A percentile compares a stretch with the other conserved stretches of the same genome.
Evolutionary conservation across 176 grass and related monocot genomes (phyloP).

Genomic region (Eleusine coracana): DNA sequence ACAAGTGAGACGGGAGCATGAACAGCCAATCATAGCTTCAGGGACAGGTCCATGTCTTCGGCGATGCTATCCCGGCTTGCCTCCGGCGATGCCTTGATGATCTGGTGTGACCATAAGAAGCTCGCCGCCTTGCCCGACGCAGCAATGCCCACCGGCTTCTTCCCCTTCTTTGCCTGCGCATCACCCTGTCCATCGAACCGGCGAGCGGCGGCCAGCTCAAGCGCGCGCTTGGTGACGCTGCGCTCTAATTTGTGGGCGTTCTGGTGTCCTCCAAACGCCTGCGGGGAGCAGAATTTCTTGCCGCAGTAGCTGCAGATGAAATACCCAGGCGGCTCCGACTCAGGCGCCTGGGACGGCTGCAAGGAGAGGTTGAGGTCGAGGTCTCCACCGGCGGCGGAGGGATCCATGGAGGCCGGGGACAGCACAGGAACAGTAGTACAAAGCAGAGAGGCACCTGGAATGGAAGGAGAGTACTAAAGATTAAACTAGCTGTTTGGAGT

Average conservation of each 20-base stretch:
- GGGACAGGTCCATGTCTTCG: slow-evolving; percentile 67
- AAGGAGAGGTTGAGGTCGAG: slow-evolving; percentile 67
- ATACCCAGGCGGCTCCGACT: slow-evolving; percentile 57
- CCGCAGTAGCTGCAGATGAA: slow-evolving; percentile 86
- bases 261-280: slow-evolving; percentile 92
- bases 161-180: slow-evolving; percentile 19
- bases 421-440: too few species aligned
- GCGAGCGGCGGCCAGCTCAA: slow-evolving; percentile 46
- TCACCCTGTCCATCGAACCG: neutral
- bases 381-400: slow-evolving; percentile 30
- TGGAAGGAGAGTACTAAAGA: neutral
- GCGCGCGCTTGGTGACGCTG: slow-evolving; percentile 57
- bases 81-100: neutral
- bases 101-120: slow-evolving; percentile 17
- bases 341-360: slow-evolving; percentile 37
- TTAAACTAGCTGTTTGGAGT: neutral
- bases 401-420: slow-evolving; percentile 38
- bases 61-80: slow-evolving; percentile 10
- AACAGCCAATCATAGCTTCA: slow-evolving; percentile 60
- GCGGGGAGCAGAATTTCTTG: slow-evolving; percentile 79
- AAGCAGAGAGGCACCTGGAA: neutral
- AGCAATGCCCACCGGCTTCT: slow-evolving; percentile 24
- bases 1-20: neutral
- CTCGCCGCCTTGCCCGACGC: neutral
- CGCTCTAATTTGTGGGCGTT: slow-evolving; percentile 91